Percentiles rank a stretch among this genome's conserved stretches.
These are phyloP conservation scores for Penicillium paxilli DNA, from an alignment of 495 filamentous ascomycete species.

Conservation along the genomic window DNA sequence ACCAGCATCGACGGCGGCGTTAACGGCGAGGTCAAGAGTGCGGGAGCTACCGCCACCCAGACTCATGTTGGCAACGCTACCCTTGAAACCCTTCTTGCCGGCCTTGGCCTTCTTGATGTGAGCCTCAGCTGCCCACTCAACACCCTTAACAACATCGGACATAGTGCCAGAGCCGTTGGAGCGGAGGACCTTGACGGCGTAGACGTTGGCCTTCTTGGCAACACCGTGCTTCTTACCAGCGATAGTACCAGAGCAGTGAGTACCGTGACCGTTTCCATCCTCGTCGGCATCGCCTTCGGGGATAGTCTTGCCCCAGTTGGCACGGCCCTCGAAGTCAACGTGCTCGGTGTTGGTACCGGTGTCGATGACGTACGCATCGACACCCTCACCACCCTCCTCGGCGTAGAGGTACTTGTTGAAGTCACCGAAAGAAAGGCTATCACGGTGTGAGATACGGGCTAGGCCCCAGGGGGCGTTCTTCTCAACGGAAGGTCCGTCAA, in stretches of 20 bases:
- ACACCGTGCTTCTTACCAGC: conserved; percentile 99
- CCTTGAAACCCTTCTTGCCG: conserved; percentile 97
- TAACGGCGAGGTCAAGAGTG: conserved; percentile 87
- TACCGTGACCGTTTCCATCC: conserved; percentile 98
- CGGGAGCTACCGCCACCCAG: conserved; percentile 94
- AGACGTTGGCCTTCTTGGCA: conserved; percentile 95
- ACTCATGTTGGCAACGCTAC: conserved; percentile 98
- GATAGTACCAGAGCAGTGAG: conserved; percentile 98
- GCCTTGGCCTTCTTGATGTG: conserved; percentile 72
- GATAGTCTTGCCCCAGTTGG: conserved; percentile 95
- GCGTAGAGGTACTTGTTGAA: conserved; percentile 99
- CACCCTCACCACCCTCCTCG: conserved; percentile 89
- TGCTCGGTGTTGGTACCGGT: conserved; percentile 93
- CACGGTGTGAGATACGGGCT: conserved; percentile 94
- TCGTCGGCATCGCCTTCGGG: conserved; percentile 77
- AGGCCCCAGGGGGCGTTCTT: conserved; percentile 97
- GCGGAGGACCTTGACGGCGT: conserved; percentile 95
- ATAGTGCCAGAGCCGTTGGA: conserved; percentile 98
- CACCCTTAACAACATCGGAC: conserved; percentile 97
- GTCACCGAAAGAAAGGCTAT: conserved; percentile 79
- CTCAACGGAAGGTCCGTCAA: conserved; percentile 64
- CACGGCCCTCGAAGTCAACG: conserved; percentile 96
- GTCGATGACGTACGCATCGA: conserved; percentile 98
- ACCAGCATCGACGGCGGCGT: conserved; percentile 86
- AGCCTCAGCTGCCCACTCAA: conserved; percentile 85